Evolutionary conservation across 371 early-diverging fungal genomes (phyloP), one percentile per base, ranked within the genome.

Genomic region (Smittium mucronatum): DNA sequence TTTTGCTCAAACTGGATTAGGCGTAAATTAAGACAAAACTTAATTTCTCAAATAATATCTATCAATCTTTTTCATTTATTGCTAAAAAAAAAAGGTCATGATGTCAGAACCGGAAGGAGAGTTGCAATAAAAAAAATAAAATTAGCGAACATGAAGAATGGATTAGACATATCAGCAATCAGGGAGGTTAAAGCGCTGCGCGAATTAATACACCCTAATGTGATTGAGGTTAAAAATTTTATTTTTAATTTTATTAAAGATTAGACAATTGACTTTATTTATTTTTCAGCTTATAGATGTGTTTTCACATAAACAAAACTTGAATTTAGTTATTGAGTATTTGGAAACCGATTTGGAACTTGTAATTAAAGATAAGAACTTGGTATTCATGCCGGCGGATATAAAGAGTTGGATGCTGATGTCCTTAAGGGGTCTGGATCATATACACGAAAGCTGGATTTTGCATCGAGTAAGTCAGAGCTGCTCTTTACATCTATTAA

Each of bases 371-470:
- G 96, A 97, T 74, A 90, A 89, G 71, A 84, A 83, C 60, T 81
- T 98, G 33, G 84, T 96, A 28, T 95, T 99, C 76, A 92, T 91
- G 86, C 90, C 96, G 1, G 93, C 89, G 1, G 98, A 99, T 78
- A 93, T 99, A 61, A 99, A 99, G 77, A 87, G 92, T 67, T 99
- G 99, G 99, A 89, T 99, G 90, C 69, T 93, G 70, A 99, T 99
- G 99, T 90, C 93, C 61, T 75, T 99, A 34, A 86, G 93, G 33
- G 99, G 99, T 11, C 78, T 99, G 58, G 86, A 92, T 70, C 94
- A 93, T 71, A 93, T 93, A 76, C 99, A 99, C 78, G 76, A 86
- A 5, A 89, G 88, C 72, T 96, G 89, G 87, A 85, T 99, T 57
- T 79, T 99, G 33, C 99, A 99, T 74, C 80, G 99, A 72, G 92